These are phyloP conservation scores for Selaginella tamariscina DNA, from an alignment of 75 land plant species.

Conservation along the genomic window DNA sequence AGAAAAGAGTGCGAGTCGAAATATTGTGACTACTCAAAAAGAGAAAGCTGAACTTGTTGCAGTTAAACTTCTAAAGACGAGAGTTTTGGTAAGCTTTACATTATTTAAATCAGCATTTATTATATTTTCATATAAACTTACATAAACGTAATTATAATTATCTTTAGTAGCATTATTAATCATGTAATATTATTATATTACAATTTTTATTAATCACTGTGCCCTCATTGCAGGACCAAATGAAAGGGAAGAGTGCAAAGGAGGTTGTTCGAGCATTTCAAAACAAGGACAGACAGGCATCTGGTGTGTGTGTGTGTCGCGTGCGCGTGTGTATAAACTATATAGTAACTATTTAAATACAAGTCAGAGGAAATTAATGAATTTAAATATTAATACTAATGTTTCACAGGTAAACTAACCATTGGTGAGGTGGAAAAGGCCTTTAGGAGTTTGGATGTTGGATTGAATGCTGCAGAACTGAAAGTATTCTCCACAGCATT, in stretches of 20 bases:
- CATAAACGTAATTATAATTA: too few species aligned
- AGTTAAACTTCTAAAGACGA: neutral
- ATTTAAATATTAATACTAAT: too few species aligned
- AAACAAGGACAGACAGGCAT: neutral
- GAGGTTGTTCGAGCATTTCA: neutral
- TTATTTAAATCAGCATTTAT: neutral
- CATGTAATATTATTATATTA: neutral
- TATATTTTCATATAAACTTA: too few species aligned
- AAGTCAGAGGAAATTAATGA: too few species aligned
- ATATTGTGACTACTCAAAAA: slow-evolving; percentile 5
- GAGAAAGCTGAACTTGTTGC: slow-evolving; percentile 6
- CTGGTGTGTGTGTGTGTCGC: neutral
- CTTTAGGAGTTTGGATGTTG: neutral
- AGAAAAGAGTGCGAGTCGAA: neutral
- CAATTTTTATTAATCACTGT: too few species aligned
- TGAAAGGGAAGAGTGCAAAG: neutral
- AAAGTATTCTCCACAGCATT: slow-evolving; percentile 9
- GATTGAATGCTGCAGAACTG: slow-evolving; percentile 6
- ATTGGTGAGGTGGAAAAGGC: slow-evolving; percentile 5
- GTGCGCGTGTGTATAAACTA: neutral
- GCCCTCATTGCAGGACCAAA: slow-evolving; percentile 13
- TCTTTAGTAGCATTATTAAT: too few species aligned
- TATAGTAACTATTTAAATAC: too few species aligned
- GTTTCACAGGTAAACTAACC: neutral
- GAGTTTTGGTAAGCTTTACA: neutral